These are phyloP conservation scores for Polyporus arcularius DNA, from an alignment of 768 basidiomycete genomes.

Conservation along the genomic window DNA sequence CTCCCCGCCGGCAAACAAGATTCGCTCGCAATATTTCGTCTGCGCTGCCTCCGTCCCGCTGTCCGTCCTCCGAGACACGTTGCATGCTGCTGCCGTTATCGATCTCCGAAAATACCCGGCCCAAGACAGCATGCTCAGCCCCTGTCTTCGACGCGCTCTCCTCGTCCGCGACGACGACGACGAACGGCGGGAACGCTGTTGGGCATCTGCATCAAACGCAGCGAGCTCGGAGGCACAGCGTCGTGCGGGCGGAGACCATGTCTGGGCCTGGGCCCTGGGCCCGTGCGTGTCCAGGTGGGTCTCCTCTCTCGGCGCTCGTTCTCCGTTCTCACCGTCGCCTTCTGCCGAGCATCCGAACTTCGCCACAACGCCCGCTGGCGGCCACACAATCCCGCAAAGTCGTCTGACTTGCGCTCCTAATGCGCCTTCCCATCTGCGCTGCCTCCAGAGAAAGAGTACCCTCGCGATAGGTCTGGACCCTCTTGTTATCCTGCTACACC, in stretches of 20 bases:
- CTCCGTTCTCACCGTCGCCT: background rate
- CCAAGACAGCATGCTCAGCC: background rate
- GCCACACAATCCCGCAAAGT: background rate
- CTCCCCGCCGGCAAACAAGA: background rate
- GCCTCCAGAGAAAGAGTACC: background rate
- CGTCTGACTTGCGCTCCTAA: background rate
- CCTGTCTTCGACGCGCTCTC: background rate
- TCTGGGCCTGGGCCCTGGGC: background rate
- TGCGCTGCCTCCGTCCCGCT: background rate
- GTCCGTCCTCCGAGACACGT: conserved; percentile 11
- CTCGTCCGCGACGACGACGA: background rate
- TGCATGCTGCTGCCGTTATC: conserved; percentile 14
- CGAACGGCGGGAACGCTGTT: conserved; percentile 1
- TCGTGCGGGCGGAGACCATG: background rate
- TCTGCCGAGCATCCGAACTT: background rate
- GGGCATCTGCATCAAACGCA: background rate
- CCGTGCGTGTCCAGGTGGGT: background rate
- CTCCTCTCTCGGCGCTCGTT: background rate
- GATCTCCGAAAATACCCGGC: conserved; percentile 17
- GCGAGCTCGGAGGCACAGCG: background rate
- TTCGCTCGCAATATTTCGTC: background rate
- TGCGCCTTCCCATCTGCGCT: background rate
- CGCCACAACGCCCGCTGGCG: conserved; percentile 1
- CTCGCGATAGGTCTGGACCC: background rate
- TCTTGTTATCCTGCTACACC: background rate